Percentiles rank a stretch among this genome's conserved stretches.
Evolutionary conservation across 139 green algal species (phyloP).

Genomic region (Chlamydomonas asymmetrica): DNA sequence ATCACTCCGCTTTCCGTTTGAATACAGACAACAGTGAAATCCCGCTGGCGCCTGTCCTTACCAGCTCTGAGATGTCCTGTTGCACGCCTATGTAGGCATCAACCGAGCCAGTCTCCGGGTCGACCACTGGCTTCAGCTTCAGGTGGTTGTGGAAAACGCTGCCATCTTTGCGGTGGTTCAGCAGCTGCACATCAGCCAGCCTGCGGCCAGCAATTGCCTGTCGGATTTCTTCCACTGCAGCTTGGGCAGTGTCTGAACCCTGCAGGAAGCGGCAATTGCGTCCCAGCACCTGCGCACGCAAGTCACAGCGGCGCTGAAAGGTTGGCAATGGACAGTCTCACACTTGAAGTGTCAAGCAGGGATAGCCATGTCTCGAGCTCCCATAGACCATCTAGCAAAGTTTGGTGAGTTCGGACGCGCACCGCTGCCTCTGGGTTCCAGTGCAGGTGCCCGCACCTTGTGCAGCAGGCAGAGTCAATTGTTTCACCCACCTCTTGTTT

Average conservation of each 20-base stretch:
- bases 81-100: constrained; percentile 84
- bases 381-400: too few relatives aligned
- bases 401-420: too few relatives aligned
- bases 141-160: constrained; percentile 88
- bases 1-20: too few relatives aligned
- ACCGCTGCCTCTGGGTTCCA: too few relatives aligned
- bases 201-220: constrained; percentile 54
- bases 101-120: constrained; percentile 40
- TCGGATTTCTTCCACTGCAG: constrained; percentile 75
- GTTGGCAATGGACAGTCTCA: too few relatives aligned
- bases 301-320: too few relatives aligned
- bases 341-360: too few relatives aligned
- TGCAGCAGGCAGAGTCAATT: too few relatives aligned
- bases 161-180: constrained; percentile 91
- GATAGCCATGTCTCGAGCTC: too few relatives aligned
- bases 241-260: constrained; percentile 74
- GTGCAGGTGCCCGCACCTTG: too few relatives aligned
- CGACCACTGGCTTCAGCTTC: constrained; percentile 73
- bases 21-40: too few relatives aligned
- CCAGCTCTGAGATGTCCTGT: constrained; percentile 81
- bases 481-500: constrained; percentile 83
- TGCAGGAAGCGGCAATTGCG: constrained; percentile 93
- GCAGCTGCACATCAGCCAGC: constrained; percentile 49
- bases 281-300: constrained; percentile 64
- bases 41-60: too few relatives aligned